Conservation (phyloP, 2,329 filamentous ascomycete species). For the Xenosphaeropsis pyriputrescens region DNA sequence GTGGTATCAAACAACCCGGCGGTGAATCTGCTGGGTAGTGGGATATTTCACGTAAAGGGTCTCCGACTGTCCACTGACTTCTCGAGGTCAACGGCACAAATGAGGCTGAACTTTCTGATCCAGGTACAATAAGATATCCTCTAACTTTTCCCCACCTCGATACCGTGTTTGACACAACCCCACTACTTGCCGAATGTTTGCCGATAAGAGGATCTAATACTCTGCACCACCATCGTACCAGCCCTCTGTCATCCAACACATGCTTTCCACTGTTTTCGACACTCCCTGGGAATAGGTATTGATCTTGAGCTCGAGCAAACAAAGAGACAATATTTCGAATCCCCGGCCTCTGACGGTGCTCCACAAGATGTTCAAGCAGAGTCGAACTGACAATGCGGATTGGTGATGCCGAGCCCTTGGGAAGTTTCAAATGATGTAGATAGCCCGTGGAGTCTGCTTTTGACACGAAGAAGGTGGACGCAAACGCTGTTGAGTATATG, state of each 20-base stretch:
- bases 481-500: slow-evolving; percentile 66
- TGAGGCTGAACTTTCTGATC: slow-evolving; percentile 64
- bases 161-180: neutral
- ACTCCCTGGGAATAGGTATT: slow-evolving; percentile 91
- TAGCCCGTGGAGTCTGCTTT: slow-evolving; percentile 96
- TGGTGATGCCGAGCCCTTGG: slow-evolving; percentile 52
- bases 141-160: slow-evolving; percentile 33
- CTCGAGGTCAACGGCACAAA: slow-evolving; percentile 44
- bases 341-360: slow-evolving; percentile 45
- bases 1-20: slow-evolving; percentile 72
- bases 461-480: slow-evolving; percentile 84
- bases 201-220: slow-evolving; percentile 65
- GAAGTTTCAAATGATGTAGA: slow-evolving; percentile 49
- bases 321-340: slow-evolving; percentile 69
- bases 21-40: slow-evolving; percentile 54
- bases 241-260: slow-evolving; percentile 74
- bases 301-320: slow-evolving; percentile 81
- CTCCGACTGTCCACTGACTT: slow-evolving; percentile 49
- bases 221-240: slow-evolving; percentile 94
- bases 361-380: slow-evolving; percentile 64
- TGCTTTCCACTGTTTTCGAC: slow-evolving; percentile 77
- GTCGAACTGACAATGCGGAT: slow-evolving; percentile 58
- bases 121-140: slow-evolving; percentile 77
- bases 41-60: slow-evolving; percentile 52
- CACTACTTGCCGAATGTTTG: slow-evolving; percentile 20